Conservation (phyloP, 345 rosid species). For the Eucalyptus fibrosa region DNA sequence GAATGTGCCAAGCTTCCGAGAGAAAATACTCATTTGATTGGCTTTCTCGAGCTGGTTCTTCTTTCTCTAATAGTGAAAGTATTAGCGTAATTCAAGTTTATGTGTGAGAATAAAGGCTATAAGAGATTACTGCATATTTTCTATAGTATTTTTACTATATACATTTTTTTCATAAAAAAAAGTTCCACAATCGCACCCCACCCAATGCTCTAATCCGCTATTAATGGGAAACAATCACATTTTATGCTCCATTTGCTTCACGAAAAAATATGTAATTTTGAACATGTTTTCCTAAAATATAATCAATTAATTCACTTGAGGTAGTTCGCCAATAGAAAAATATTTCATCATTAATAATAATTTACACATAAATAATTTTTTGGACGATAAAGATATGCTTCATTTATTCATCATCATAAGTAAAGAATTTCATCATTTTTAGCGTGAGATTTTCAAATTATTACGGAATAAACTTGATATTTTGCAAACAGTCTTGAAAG, state of each 20-base stretch:
- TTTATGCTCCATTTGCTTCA: not conserved
- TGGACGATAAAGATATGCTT: not conserved
- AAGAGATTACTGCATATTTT: accelerated
- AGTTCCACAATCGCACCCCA: not conserved
- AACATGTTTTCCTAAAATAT: not conserved
- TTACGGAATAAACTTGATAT: no score
- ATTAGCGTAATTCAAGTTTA: not conserved
- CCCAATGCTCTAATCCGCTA: not conserved
- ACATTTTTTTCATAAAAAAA: not conserved
- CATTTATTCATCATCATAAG: not conserved
- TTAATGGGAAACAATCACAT: not conserved
- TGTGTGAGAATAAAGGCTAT: not conserved
- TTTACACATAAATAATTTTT: not conserved
- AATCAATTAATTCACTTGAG: not conserved
- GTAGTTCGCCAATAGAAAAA: accelerated
- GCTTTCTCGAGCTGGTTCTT: not conserved
- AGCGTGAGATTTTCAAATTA: not conserved
- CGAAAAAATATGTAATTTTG: not conserved
- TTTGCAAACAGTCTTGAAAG: not conserved
- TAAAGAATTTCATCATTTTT: not conserved
- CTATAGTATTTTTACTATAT: not conserved
- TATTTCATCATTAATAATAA: no score
- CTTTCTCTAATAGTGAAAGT: not conserved
- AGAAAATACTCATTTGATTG: not conserved
- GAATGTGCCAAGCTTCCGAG: not conserved